These are phyloP conservation scores for Kockiozyma suomiensis DNA, from an alignment of 805 yeast genomes.

Conservation along the genomic window DNA sequence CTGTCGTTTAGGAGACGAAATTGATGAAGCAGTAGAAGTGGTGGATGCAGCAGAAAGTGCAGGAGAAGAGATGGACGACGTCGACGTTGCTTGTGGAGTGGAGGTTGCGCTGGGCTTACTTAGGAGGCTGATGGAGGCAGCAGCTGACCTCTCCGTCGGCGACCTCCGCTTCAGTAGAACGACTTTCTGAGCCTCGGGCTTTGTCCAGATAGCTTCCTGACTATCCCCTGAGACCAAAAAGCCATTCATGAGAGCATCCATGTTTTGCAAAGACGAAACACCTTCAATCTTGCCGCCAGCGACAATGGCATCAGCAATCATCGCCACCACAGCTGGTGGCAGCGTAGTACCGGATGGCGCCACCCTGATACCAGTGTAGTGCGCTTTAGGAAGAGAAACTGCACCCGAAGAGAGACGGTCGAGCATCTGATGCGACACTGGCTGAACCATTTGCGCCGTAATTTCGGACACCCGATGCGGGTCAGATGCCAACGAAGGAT, in stretches of 20 bases:
- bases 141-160: constrained; percentile 8
- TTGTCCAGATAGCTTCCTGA: constrained; percentile 55
- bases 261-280: constrained; percentile 32
- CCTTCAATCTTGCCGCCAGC: constrained; percentile 43
- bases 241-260: constrained; percentile 70
- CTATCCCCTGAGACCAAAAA: constrained; percentile 47
- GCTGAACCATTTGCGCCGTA: constrained; percentile 20
- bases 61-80: constrained; percentile 37
- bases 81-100: constrained; percentile 13
- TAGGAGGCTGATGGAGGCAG: constrained; percentile 11
- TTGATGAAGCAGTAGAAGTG: constrained; percentile 45
- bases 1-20: constrained; percentile 41
- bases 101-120: constrained; percentile 2
- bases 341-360: constrained; percentile 37
- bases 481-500: constrained; percentile 33
- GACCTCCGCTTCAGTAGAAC: constrained; percentile 23
- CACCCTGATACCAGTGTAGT: constrained; percentile 39
- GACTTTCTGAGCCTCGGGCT: constrained; percentile 48
- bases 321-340: constrained; percentile 37
- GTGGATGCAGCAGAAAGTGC: constrained; percentile 51
- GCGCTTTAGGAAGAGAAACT: constrained; percentile 39
- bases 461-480: constrained; percentile 23
- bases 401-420: constrained; percentile 44
- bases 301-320: constrained; percentile 38
- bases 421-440: constrained; percentile 42